Conservation (phyloP, 2,329 filamentous ascomycete species). For the Arthrobotrys megalospora region DNA sequence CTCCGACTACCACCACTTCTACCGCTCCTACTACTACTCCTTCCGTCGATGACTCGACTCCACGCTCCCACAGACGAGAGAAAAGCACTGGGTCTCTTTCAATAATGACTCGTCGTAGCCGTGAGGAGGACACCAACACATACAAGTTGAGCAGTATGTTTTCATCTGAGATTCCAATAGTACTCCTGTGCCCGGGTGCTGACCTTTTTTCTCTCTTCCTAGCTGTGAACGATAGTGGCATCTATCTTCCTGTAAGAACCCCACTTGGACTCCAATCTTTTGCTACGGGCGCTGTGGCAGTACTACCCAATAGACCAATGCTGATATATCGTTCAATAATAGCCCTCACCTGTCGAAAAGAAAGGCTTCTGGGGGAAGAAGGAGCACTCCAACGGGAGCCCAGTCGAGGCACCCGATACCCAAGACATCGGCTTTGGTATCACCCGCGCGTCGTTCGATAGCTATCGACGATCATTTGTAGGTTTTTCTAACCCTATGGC, state of each 20-base stretch:
- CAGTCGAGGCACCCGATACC: conserved; percentile 70
- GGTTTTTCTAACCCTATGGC: conserved; percentile 67
- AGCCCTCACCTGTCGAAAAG: conserved; percentile 92
- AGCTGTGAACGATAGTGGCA: conserved; percentile 97
- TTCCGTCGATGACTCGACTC: conserved; percentile 39
- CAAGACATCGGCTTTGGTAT: conserved; percentile 86
- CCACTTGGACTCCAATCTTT: conserved; percentile 23
- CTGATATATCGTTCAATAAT: conserved; percentile 61
- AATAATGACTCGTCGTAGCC: conserved; percentile 51
- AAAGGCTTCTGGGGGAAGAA: conserved; percentile 81
- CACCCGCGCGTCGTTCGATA: conserved; percentile 96
- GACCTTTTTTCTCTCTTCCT: conserved; percentile 65
- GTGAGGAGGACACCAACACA: conserved; percentile 62
- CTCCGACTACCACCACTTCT: not conserved
- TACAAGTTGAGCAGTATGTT: conserved; percentile 64
- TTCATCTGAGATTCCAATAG: not conserved
- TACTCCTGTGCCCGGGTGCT: conserved; percentile 65
- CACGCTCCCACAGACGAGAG: conserved; percentile 50
- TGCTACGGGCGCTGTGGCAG: not conserved
- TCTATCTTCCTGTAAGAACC: conserved; percentile 86
- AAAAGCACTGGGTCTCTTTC: conserved; percentile 54
- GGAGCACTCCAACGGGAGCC: conserved; percentile 70
- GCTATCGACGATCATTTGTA: conserved; percentile 95
- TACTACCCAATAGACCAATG: conserved; percentile 3
- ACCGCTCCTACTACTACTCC: not conserved